A percentile compares a stretch with the other conserved stretches of the same genome.
These are phyloP conservation scores for Colletotrichum agaves DNA, from an alignment of 2,329 filamentous ascomycete genomes.

Conservation along the genomic window DNA sequence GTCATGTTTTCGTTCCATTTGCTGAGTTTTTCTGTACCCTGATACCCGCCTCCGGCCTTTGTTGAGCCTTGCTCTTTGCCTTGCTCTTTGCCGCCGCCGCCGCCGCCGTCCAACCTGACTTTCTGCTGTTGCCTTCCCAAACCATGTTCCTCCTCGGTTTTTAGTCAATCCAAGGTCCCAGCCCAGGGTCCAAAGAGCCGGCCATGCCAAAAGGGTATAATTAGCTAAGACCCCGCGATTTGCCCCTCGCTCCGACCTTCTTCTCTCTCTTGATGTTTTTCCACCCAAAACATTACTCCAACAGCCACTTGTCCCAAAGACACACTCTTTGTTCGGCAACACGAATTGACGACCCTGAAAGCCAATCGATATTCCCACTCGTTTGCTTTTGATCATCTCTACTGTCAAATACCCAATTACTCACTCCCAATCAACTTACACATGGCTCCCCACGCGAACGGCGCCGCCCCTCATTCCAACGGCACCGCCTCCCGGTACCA, in stretches of 20 bases:
- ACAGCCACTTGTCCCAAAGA: slow-evolving; percentile 32
- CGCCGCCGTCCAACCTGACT: slow-evolving; percentile 20
- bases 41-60: slow-evolving; percentile 26
- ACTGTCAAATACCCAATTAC: background rate
- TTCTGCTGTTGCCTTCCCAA: slow-evolving; percentile 26
- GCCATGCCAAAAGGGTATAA: slow-evolving; percentile 30
- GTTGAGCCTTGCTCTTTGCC: background rate
- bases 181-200: background rate
- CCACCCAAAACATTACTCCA: slow-evolving; percentile 21
- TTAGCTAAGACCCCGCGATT: slow-evolving; percentile 35
- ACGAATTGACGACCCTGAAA: slow-evolving; percentile 17
- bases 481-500: slow-evolving; percentile 66
- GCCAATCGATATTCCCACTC: slow-evolving; percentile 29
- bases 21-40: background rate
- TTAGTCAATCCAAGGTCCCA: slow-evolving; percentile 18
- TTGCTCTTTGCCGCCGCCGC: slow-evolving; percentile 7
- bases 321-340: slow-evolving; percentile 22
- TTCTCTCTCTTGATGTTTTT: slow-evolving; percentile 25
- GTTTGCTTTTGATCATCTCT: slow-evolving; percentile 4
- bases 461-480: slow-evolving; percentile 46
- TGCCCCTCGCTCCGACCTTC: slow-evolving; percentile 36
- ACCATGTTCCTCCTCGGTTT: background rate
- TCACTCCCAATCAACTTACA: slow-evolving; percentile 34
- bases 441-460: slow-evolving; percentile 71
- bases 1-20: background rate